Percentiles rank a stretch among this genome's conserved stretches.
phyloP scores from a whole-genome alignment of 2,329 filamentous ascomycete species.

The Alternaria postmessia region DNA sequence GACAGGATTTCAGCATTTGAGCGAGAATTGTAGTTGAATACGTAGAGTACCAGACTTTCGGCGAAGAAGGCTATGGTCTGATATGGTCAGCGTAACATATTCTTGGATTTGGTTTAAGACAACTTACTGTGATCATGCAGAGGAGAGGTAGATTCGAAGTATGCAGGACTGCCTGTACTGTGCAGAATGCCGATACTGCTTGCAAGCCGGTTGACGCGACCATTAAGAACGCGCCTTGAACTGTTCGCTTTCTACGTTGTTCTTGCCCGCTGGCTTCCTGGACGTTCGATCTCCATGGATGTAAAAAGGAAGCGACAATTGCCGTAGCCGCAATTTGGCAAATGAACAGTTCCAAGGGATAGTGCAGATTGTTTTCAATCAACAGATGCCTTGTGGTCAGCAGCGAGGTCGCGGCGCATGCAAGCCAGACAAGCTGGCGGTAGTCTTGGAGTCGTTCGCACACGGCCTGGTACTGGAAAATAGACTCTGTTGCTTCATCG shows the following conservation, averaged over 20 bases:
- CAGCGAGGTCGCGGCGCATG: slow-evolving; percentile 29
- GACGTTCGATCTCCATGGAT: slow-evolving; percentile 1
- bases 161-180: slow-evolving; percentile 42
- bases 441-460: slow-evolving; percentile 11
- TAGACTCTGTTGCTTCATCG: not conserved
- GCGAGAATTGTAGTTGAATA: slow-evolving; percentile 10
- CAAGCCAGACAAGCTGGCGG: slow-evolving; percentile 21
- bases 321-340: slow-evolving; percentile 22
- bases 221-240: slow-evolving; percentile 13
- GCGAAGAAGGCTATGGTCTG: slow-evolving; percentile 29
- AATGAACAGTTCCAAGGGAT: slow-evolving; percentile 27
- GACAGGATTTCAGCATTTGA: slow-evolving; percentile 23
- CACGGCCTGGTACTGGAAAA: not conserved
- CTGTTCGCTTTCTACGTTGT: not conserved
- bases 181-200: slow-evolving; percentile 34
- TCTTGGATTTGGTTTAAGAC: not conserved
- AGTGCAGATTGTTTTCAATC: slow-evolving; percentile 36
- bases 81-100: slow-evolving; percentile 6
- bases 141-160: slow-evolving; percentile 42
- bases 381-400: slow-evolving; percentile 32
- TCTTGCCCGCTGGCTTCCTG: slow-evolving; percentile 5
- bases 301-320: slow-evolving; percentile 5
- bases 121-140: slow-evolving; percentile 41
- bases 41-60: slow-evolving; percentile 23
- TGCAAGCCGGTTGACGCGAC: slow-evolving; percentile 15